Base-by-base conservation (phyloP, 2,329 filamentous ascomycete genomes). In the Fusarium abutilonis region DNA sequence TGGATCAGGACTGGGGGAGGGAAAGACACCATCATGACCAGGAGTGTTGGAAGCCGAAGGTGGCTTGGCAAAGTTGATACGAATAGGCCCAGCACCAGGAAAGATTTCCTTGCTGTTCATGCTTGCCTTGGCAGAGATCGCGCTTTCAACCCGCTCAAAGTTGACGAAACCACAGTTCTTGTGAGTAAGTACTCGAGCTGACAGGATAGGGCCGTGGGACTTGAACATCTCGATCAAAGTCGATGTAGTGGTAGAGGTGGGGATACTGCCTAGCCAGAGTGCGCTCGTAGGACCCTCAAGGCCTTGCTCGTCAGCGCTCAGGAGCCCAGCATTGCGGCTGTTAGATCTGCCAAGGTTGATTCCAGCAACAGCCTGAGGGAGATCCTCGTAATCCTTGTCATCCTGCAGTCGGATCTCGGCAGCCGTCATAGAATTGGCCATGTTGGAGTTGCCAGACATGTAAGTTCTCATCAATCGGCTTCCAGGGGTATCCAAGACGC, bases 151-250 rank as follows among this genome's bases (percentile, higher is more conserved):
- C 56, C 87, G 89, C 77, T 98, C 93, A 72, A 97, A 99, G 77
- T 99, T 99, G 73, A 99, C 94, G 70, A 99, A 99, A 4, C 94
- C 95, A 74, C 95, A 99, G 77, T 97, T 98, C 83, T 99, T 99
- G 81, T 99, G 93, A 1, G 95, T 98, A 60, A 99, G 82, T 5
- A 99, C 95, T 64, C 95, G 86, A 26, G 92, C 94, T 4, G 94
- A 97, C 66, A 95, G 84, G 63, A 99, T 97, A 4, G 90, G 85
- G 9, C 95, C 95, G 67, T 95, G 96, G n/a, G 89, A 85, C 75
- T 92, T 91, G 80, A 99, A 99, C 79, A 98, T 97, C 65, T 96
- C 93, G 54, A 92, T 92, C 59, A 99, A 80, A 1, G 95, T 98
- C 1, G 94, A 96, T 10, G 95, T 93, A 0, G 95, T 99, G 3